Conservation (phyloP, 2,329 filamentous ascomycete genomes). For the Nigrospora sphaerica region DNA sequence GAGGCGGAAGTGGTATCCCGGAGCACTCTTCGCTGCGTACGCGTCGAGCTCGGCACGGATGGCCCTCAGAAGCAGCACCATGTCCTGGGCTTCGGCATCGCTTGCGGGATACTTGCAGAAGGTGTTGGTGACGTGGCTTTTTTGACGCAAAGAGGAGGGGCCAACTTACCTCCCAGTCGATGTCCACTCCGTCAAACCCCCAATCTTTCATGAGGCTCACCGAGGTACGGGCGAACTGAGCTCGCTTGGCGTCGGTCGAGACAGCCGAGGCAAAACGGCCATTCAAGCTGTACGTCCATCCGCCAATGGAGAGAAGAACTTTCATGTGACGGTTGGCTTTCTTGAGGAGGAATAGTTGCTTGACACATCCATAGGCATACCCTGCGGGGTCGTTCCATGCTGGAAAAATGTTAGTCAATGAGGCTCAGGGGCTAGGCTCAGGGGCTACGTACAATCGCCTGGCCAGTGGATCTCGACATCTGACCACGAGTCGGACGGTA, state of each 20-base stretch:
- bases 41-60: conserved; percentile 39
- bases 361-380: conserved; percentile 75
- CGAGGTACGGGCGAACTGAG: conserved; percentile 61
- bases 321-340: conserved; percentile 72
- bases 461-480: conserved; percentile 69
- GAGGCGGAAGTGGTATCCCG: conserved; percentile 44
- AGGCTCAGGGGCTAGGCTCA: too few species aligned
- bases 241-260: conserved; percentile 53
- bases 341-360: conserved; percentile 74
- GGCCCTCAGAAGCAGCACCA: conserved; percentile 35
- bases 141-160: too few species aligned
- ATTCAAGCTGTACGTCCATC: conserved; percentile 76
- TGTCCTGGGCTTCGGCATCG: conserved; percentile 31
- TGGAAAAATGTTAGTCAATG: conserved; percentile 12
- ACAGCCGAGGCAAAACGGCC: conserved; percentile 55
- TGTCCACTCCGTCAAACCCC: conserved; percentile 44
- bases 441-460: conserved; percentile 45
- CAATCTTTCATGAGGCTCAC: conserved; percentile 66
- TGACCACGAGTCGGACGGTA: conserved; percentile 59
- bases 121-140: too few species aligned
- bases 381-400: conserved; percentile 56
- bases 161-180: conserved; percentile 26
- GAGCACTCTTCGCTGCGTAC: conserved; percentile 35
- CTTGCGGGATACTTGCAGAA: conserved; percentile 22
- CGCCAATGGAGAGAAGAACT: conserved; percentile 72